These are phyloP conservation scores for Aspergillus aculeatinus DNA, from an alignment of 2,329 filamentous ascomycete genomes.

Conservation along the genomic window DNA sequence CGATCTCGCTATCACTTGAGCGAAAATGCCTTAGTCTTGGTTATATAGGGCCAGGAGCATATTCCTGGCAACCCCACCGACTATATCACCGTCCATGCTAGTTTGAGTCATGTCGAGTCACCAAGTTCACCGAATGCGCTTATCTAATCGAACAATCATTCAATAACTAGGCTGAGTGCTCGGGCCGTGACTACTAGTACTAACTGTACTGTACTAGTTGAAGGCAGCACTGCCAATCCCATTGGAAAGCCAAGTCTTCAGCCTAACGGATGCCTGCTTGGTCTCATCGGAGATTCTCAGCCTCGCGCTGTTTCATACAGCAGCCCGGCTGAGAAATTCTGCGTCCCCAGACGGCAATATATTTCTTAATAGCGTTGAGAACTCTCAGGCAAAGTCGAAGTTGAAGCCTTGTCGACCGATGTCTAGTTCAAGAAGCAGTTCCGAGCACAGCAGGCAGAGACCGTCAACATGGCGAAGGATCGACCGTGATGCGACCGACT, in stretches of 20 bases:
- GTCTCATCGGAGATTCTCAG: background rate
- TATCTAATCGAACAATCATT: background rate
- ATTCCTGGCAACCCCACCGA: background rate
- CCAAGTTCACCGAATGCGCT: background rate
- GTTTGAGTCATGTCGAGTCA: background rate
- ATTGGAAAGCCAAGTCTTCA: background rate
- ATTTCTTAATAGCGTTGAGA: background rate
- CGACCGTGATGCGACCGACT: background rate
- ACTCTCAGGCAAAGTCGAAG: background rate
- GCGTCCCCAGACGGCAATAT: background rate
- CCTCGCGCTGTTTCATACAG: background rate
- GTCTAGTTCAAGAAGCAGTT: background rate
- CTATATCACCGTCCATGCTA: background rate
- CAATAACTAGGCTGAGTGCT: background rate
- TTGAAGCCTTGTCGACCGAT: background rate
- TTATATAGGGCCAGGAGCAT: too few species aligned
- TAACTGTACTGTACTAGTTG: background rate
- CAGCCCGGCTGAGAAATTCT: background rate
- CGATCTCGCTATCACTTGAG: background rate
- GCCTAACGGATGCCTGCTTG: background rate
- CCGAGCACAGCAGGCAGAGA: background rate
- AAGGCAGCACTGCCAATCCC: background rate
- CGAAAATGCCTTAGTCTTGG: too few species aligned
- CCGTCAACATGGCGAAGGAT: background rate
- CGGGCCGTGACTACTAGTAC: background rate